These are phyloP conservation scores for Aspergillus niger DNA, from an alignment of 2,329 filamentous ascomycete species.

Conservation along the genomic window DNA sequence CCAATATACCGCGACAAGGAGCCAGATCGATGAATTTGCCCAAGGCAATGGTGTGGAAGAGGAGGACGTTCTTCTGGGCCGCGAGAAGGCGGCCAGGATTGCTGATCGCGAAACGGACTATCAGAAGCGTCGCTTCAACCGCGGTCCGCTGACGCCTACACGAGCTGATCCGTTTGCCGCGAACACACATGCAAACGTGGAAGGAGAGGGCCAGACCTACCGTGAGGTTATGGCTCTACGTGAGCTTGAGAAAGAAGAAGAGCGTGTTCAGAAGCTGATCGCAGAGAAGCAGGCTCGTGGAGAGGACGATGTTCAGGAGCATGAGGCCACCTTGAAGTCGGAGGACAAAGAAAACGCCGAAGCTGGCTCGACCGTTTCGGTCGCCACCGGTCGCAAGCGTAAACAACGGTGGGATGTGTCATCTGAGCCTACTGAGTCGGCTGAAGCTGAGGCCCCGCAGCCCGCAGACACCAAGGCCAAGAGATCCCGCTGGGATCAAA, in stretches of 20 bases:
- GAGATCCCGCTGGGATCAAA: slow-evolving; percentile 85
- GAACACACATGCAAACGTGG: slow-evolving; percentile 67
- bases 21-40: slow-evolving; percentile 93
- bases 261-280: slow-evolving; percentile 77
- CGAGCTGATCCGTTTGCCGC: slow-evolving; percentile 82
- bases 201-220: slow-evolving; percentile 77
- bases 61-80: slow-evolving; percentile 81
- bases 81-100: slow-evolving; percentile 89
- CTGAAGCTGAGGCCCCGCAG: slow-evolving; percentile 51
- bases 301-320: slow-evolving; percentile 63
- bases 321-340: slow-evolving; percentile 73
- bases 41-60: slow-evolving; percentile 83
- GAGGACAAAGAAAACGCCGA: slow-evolving; percentile 74
- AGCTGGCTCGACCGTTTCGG: slow-evolving; percentile 66
- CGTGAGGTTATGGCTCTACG: slow-evolving; percentile 87
- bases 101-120: slow-evolving; percentile 94
- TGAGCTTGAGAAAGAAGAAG: slow-evolving; percentile 91
- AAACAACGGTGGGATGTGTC: slow-evolving; percentile 95
- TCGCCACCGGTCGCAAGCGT: slow-evolving; percentile 69
- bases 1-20: slow-evolving; percentile 90
- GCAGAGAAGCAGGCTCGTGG: slow-evolving; percentile 69
- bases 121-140: slow-evolving; percentile 91
- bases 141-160: slow-evolving; percentile 75
- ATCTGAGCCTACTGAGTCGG: slow-evolving; percentile 56
- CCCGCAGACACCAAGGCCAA: slow-evolving; percentile 65